Percentiles rank a stretch among this genome's conserved stretches.
Evolutionary conservation across 768 basidiomycete species (phyloP).

Genomic region (Hygrocybe coccinea): DNA sequence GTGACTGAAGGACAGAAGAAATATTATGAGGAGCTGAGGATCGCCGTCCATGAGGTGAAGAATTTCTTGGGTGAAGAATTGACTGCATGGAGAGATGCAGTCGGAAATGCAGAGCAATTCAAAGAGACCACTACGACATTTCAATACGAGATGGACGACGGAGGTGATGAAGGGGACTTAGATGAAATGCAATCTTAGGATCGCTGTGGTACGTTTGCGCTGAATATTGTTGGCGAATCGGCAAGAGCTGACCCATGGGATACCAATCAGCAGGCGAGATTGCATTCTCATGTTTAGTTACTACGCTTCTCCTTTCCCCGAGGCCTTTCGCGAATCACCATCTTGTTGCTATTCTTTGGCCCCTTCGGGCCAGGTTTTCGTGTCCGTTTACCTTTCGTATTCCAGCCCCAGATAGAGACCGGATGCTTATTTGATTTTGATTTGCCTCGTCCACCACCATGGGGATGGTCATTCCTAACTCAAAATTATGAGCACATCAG

Average conservation of each 20-base stretch:
- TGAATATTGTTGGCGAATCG: not conserved
- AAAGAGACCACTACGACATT: conserved; percentile 49
- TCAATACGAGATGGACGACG: conserved; percentile 41
- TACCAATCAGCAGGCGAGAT: too few species aligned
- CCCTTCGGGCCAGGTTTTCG: conserved; percentile 89
- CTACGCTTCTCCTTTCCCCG: conserved; percentile 57
- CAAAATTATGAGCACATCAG: not conserved
- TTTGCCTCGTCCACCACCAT: conserved; percentile 97
- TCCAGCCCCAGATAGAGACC: conserved; percentile 88
- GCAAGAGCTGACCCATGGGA: too few species aligned
- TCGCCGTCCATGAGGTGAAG: conserved; percentile 48
- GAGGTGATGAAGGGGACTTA: conserved; percentile 46
- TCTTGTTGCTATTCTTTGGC: conserved; percentile 84
- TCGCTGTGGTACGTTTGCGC: not conserved
- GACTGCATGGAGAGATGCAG: conserved; percentile 70
- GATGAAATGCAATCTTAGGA: conserved; percentile 23
- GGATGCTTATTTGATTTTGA: conserved; percentile 95
- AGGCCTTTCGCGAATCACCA: conserved; percentile 82
- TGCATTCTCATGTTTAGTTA: conserved; percentile 24
- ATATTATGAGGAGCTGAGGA: conserved; percentile 51
- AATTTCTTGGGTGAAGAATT: conserved; percentile 58
- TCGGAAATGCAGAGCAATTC: conserved; percentile 56
- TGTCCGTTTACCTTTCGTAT: conserved; percentile 88
- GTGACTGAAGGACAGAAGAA: conserved; percentile 22
- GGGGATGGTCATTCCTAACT: conserved; percentile 79